Conservation (phyloP, 75 land plant genomes). For the Picea glauca region DNA sequence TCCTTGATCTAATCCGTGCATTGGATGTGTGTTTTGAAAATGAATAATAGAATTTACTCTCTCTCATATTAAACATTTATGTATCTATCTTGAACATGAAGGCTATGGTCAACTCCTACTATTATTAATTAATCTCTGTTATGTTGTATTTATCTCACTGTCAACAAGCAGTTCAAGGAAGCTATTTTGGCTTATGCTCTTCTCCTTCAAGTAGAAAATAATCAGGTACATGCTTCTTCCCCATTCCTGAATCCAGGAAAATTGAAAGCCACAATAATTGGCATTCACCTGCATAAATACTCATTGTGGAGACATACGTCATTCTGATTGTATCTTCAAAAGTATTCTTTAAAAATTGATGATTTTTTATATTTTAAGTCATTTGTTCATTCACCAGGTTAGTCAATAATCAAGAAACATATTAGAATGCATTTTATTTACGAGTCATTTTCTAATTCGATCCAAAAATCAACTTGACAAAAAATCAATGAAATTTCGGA, state of each 20-base stretch:
- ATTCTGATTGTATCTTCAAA: not conserved
- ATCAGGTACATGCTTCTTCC: conserved; percentile 29
- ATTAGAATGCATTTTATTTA: not conserved
- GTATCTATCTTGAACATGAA: not conserved
- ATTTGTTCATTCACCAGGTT: not conserved
- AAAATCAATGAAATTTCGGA: too few relatives aligned
- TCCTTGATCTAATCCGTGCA: not conserved
- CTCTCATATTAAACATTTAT: not conserved
- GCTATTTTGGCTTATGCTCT: conserved; percentile 74
- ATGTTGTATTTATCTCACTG: not conserved
- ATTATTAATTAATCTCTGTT: not conserved
- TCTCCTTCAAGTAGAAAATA: conserved; percentile 38
- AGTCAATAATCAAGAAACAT: not conserved
- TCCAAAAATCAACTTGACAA: too few relatives aligned
- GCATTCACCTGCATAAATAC: not conserved
- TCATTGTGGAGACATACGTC: not conserved
- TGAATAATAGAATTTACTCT: not conserved
- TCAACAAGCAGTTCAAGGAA: conserved; percentile 70
- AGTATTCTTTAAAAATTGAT: not conserved
- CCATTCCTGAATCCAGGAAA: not conserved
- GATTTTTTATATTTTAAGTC: too few relatives aligned
- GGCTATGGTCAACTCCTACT: not conserved
- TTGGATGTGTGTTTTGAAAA: not conserved
- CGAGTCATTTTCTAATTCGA: too few relatives aligned
- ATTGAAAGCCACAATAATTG: not conserved